A percentile compares a stretch with the other conserved stretches of the same genome.
phyloP scores from a whole-genome alignment of 2,329 filamentous ascomycete genomes.

The Venturia oleaginea region DNA sequence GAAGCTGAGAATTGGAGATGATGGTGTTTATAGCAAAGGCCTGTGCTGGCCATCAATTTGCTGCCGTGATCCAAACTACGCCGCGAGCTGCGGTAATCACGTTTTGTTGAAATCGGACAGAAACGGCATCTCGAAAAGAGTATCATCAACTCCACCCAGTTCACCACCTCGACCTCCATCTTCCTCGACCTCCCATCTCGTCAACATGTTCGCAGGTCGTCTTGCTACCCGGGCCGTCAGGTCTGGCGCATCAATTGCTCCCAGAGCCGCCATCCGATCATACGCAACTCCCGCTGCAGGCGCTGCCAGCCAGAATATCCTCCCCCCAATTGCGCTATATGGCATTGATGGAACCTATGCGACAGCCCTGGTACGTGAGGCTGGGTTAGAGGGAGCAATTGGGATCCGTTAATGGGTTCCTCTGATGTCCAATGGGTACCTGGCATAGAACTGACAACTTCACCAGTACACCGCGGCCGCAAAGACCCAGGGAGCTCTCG shows the following conservation, averaged over 20 bases:
- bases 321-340: constrained; percentile 84
- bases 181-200: constrained; percentile 5
- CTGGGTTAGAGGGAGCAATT: neutral
- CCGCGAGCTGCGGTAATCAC: too few species aligned
- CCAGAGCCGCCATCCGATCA: constrained; percentile 56
- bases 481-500: constrained; percentile 76
- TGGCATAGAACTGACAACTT: neutral
- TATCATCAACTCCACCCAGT: constrained; percentile 8
- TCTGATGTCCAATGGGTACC: neutral
- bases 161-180: constrained; percentile 5
- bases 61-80: too few species aligned
- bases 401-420: neutral
- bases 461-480: constrained; percentile 79
- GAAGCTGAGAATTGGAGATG: too few species aligned
- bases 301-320: constrained; percentile 48
- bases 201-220: constrained; percentile 13
- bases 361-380: constrained; percentile 81
- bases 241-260: constrained; percentile 13
- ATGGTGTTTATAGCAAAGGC: too few species aligned
- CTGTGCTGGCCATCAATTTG: too few species aligned
- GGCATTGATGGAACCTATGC: constrained; percentile 98
- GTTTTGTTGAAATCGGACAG: neutral
- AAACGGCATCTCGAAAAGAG: neutral
- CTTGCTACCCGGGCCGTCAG: constrained; percentile 10
- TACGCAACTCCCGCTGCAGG: constrained; percentile 59